Conservation (phyloP, 2,329 filamentous ascomycete genomes). For the Emergomyces orientalis region DNA sequence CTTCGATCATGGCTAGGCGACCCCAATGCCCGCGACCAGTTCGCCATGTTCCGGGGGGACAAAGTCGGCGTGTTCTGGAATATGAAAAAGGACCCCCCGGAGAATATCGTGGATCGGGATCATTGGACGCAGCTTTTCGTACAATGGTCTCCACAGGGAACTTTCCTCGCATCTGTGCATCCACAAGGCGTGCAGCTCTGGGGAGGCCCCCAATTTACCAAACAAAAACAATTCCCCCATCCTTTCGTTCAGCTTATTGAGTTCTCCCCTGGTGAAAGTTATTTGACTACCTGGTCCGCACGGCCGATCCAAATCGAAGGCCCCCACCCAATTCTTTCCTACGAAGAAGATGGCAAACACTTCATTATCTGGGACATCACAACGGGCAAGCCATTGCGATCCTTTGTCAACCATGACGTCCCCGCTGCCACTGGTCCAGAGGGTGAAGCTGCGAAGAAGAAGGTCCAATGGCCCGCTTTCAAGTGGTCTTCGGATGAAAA, state of each 20-base stretch:
- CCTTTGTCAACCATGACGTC: constrained; percentile 82
- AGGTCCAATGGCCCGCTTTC: constrained; percentile 97
- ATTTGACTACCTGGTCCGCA: constrained; percentile 94
- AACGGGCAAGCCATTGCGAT: constrained; percentile 79
- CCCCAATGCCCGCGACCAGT: constrained; percentile 82
- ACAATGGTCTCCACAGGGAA: constrained; percentile 93
- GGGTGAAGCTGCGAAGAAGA: constrained; percentile 66
- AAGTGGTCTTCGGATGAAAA: constrained; percentile 98
- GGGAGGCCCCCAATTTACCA: constrained; percentile 82
- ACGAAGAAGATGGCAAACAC: constrained; percentile 97
- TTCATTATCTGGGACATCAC: constrained; percentile 98
- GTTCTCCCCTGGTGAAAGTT: constrained; percentile 88
- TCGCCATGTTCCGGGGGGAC: constrained; percentile 87
- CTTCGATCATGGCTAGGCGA: constrained; percentile 89
- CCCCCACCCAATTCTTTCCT: constrained; percentile 67
- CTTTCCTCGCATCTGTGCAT: constrained; percentile 89
- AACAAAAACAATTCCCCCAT: constrained; percentile 88
- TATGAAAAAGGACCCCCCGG: constrained; percentile 84
- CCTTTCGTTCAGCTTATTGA: constrained; percentile 92
- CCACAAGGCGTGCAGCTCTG: constrained; percentile 94
- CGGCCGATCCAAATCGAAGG: constrained; percentile 87
- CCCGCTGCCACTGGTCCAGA: constrained; percentile 50
- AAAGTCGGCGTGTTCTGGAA: constrained; percentile 96
- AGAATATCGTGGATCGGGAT: constrained; percentile 79
- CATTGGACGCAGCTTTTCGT: constrained; percentile 99